Conservation (phyloP, 2,329 filamentous ascomycete genomes). For the Thelonectria discophora region DNA sequence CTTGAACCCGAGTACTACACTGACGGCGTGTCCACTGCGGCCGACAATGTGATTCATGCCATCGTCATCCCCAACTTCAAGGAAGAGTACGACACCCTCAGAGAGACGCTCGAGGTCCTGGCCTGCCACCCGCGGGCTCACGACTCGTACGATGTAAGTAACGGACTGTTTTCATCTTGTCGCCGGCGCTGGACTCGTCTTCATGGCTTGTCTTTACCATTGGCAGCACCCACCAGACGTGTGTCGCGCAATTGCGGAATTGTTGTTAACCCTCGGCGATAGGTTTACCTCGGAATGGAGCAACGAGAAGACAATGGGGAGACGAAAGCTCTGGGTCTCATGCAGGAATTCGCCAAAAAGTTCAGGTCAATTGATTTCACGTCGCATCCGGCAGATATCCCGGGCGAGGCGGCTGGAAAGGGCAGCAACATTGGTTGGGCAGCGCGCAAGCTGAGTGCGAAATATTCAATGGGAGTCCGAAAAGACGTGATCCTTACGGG, state of each 20-base stretch:
- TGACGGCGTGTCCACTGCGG: constrained; percentile 54
- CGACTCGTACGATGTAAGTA: constrained; percentile 73
- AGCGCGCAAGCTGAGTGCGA: constrained; percentile 70
- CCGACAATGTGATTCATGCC: constrained; percentile 64
- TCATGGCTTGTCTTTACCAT: neutral
- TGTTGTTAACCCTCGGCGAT: constrained; percentile 17
- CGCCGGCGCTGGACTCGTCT: neutral
- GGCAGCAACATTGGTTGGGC: constrained; percentile 80
- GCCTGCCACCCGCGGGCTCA: constrained; percentile 72
- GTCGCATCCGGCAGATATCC: constrained; percentile 71
- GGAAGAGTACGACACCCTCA: constrained; percentile 73
- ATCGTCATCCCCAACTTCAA: constrained; percentile 80
- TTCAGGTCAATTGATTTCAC: constrained; percentile 75
- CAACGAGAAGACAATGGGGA: constrained; percentile 69
- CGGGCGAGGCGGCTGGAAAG: constrained; percentile 75
- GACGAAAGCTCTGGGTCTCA: constrained; percentile 68
- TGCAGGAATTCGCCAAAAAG: constrained; percentile 69
- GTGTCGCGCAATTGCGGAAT: neutral
- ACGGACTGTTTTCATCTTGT: neutral
- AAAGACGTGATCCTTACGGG: constrained; percentile 74
- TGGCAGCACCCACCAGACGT: neutral
- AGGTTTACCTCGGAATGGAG: constrained; percentile 80
- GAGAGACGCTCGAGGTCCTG: constrained; percentile 74
- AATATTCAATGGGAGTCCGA: constrained; percentile 61
- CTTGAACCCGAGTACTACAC: constrained; percentile 57